phyloP scores from a whole-genome alignment of 2,329 filamentous ascomycete species.

The Aspergillus tamarii region DNA sequence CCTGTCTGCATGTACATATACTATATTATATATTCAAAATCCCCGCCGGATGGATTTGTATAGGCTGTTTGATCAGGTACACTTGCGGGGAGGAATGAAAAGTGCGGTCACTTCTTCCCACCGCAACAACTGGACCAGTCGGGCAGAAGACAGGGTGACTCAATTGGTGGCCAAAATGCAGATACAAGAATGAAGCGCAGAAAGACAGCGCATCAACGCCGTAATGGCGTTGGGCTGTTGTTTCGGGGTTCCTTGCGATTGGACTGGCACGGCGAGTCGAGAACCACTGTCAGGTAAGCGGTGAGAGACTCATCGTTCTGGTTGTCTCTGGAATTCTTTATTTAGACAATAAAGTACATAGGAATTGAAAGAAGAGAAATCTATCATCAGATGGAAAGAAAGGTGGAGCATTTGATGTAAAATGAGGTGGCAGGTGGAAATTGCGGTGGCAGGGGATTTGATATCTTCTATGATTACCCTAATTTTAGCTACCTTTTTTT shows the following conservation, averaged over 20 bases:
- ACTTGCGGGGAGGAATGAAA: not conserved
- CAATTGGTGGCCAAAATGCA: not conserved
- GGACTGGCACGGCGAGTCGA: not conserved
- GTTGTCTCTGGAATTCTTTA: not conserved
- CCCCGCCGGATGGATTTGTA: not conserved
- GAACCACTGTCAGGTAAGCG: constrained; percentile 9
- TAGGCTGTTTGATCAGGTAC: not conserved
- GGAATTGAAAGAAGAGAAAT: not conserved
- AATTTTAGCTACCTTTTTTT: not conserved
- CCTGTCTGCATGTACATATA: not conserved
- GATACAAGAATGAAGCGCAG: constrained; percentile 1
- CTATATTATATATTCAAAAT: not conserved
- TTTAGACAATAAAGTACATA: not conserved
- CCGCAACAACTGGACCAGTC: not conserved
- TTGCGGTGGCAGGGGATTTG: constrained; percentile 15
- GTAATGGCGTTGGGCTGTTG: constrained; percentile 4
- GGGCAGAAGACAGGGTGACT: constrained; percentile 1
- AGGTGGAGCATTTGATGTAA: constrained; percentile 2
- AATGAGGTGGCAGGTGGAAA: constrained; percentile 17
- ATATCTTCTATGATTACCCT: not conserved
- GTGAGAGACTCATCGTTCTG: not conserved
- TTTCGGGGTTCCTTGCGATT: not conserved
- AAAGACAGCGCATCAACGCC: constrained; percentile 17
- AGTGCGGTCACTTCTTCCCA: constrained; percentile 1
- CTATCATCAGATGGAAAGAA: not conserved